These are phyloP conservation scores for Pyricularia sp. DNA, from an alignment of 2,329 filamentous ascomycete genomes.

Conservation along the genomic window DNA sequence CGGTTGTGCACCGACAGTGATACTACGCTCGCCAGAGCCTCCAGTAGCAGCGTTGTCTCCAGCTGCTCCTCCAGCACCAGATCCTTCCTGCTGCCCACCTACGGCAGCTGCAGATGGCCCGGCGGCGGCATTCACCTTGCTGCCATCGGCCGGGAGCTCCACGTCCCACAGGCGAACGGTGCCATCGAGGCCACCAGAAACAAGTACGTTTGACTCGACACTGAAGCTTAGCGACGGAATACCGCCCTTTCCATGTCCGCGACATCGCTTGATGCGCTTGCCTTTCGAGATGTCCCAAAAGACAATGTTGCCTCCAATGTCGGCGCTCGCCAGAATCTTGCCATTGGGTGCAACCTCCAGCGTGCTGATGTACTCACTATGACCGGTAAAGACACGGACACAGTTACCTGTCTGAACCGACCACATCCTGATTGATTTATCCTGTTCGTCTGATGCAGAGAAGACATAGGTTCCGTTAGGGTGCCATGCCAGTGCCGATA, in stretches of 20 bases:
- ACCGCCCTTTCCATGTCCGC: slow-evolving; percentile 85
- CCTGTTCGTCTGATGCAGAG: slow-evolving; percentile 73
- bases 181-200: slow-evolving; percentile 83
- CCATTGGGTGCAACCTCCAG: slow-evolving; percentile 82
- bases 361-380: slow-evolving; percentile 77
- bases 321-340: slow-evolving; percentile 82
- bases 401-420: slow-evolving; percentile 78
- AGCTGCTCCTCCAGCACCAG: slow-evolving; percentile 21
- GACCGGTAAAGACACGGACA: slow-evolving; percentile 85
- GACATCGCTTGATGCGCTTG: slow-evolving; percentile 79
- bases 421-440: slow-evolving; percentile 97
- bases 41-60: slow-evolving; percentile 30
- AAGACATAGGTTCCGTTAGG: slow-evolving; percentile 92
- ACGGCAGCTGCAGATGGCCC: slow-evolving; percentile 4
- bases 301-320: slow-evolving; percentile 80
- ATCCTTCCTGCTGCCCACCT: slow-evolving; percentile 12
- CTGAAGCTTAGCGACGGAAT: slow-evolving; percentile 93
- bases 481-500: slow-evolving; percentile 90
- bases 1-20: slow-evolving; percentile 33
- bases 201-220: slow-evolving; percentile 81
- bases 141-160: slow-evolving; percentile 57
- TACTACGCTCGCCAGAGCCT: slow-evolving; percentile 23
- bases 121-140: slow-evolving; percentile 36
- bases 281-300: slow-evolving; percentile 92
- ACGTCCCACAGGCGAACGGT: slow-evolving; percentile 95